phyloP scores from a whole-genome alignment of 2,329 filamentous ascomycete genomes.

The Colletotrichum caudatum region DNA sequence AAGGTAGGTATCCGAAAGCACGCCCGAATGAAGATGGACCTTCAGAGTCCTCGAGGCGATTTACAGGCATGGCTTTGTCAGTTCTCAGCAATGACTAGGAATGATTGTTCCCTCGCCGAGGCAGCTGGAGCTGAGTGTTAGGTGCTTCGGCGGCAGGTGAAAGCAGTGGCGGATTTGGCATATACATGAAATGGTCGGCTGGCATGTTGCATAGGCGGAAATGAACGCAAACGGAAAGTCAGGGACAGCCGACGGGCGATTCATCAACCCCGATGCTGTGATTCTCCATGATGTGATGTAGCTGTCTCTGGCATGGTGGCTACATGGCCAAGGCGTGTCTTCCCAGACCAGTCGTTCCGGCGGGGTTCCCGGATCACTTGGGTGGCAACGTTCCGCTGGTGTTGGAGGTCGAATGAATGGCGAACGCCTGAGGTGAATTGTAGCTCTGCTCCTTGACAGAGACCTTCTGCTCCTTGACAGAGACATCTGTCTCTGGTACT shows the following conservation, averaged over 20 bases:
- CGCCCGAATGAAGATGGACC: not conserved
- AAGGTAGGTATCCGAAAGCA: not conserved
- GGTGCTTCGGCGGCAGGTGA: not conserved
- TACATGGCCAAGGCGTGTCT: too few relatives aligned
- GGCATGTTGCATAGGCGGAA: not conserved
- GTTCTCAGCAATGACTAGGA: not conserved
- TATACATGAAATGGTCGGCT: not conserved
- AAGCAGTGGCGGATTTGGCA: slow-evolving; percentile 1
- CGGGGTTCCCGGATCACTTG: not conserved
- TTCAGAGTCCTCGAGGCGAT: not conserved
- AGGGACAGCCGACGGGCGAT: not conserved
- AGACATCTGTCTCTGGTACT: not conserved
- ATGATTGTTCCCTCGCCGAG: not conserved
- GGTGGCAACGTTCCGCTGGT: not conserved
- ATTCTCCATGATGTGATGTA: not conserved
- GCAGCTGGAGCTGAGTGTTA: not conserved
- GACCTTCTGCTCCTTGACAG: not conserved
- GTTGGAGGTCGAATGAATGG: not conserved
- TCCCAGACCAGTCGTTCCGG: not conserved
- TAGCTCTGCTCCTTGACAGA: not conserved
- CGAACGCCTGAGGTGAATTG: not conserved
- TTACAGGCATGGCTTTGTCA: not conserved
- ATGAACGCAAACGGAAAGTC: slow-evolving; percentile 12
- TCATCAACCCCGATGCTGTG: not conserved
- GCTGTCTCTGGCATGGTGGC: too few relatives aligned